These are phyloP conservation scores for Coniochaeta sp. DNA, from an alignment of 2,329 filamentous ascomycete genomes.

Conservation along the genomic window DNA sequence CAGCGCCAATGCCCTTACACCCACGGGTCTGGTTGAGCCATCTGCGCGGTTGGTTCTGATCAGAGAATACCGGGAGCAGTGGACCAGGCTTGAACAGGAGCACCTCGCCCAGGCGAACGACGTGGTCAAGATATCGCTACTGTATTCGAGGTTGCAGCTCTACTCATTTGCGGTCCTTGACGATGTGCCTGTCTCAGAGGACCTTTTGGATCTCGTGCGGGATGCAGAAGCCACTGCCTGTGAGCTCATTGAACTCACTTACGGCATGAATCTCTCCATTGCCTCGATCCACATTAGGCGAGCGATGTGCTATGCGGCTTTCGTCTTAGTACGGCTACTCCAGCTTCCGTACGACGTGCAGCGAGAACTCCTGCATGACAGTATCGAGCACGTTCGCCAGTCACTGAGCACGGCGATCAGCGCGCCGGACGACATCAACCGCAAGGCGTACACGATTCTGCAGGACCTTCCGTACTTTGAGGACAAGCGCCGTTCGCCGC, in stretches of 20 bases:
- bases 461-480: background rate
- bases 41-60: background rate
- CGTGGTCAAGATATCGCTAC: background rate
- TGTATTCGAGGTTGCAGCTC: background rate
- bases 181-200: background rate
- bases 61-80: background rate
- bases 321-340: background rate
- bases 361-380: background rate
- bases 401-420: background rate
- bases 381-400: background rate
- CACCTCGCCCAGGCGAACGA: background rate
- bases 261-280: background rate
- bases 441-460: background rate
- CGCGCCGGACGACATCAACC: background rate
- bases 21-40: background rate
- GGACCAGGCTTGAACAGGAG: background rate
- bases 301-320: background rate
- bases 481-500: constrained; percentile 1
- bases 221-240: background rate
- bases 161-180: background rate
- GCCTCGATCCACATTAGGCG: background rate
- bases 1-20: background rate
- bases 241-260: background rate
- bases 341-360: background rate
- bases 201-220: background rate